Percentiles rank a stretch among this genome's conserved stretches.
These are phyloP conservation scores for Diaporthe ilicicola DNA, from an alignment of 2,329 filamentous ascomycete genomes.

Conservation along the genomic window DNA sequence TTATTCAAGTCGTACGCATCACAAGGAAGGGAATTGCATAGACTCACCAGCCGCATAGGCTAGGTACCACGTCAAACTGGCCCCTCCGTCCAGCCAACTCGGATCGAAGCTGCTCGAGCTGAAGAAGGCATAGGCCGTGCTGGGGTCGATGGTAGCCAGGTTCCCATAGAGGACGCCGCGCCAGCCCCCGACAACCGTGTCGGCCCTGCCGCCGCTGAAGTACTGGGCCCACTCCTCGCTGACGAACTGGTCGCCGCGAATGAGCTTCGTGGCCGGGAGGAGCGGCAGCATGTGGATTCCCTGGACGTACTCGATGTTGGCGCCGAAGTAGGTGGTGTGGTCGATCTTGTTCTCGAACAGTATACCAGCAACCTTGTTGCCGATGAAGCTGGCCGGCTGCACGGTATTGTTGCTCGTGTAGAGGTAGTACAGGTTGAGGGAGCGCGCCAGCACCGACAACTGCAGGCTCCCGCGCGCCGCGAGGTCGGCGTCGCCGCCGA, in stretches of 20 bases:
- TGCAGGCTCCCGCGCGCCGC: constrained; percentile 86
- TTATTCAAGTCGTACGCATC: too few relatives aligned
- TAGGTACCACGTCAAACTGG: constrained; percentile 85
- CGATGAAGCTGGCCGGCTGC: constrained; percentile 79
- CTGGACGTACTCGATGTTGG: constrained; percentile 73
- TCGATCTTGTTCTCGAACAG: constrained; percentile 96
- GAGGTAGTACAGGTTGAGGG: constrained; percentile 83
- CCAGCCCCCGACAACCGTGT: constrained; percentile 79
- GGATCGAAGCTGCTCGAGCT: constrained; percentile 69
- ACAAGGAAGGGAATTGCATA: background rate
- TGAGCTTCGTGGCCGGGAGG: constrained; percentile 70
- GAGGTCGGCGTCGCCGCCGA: constrained; percentile 79
- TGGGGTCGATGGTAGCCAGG: constrained; percentile 78
- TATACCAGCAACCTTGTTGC: constrained; percentile 77
- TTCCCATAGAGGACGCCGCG: constrained; percentile 86
- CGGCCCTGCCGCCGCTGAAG: constrained; percentile 74
- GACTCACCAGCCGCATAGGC: constrained; percentile 77
- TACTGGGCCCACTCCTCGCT: constrained; percentile 82
- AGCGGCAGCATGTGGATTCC: constrained; percentile 72
- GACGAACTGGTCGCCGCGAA: constrained; percentile 75
- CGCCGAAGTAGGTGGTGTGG: constrained; percentile 89
- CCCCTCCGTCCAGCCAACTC: constrained; percentile 81
- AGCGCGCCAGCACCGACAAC: constrained; percentile 79
- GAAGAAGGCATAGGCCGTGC: constrained; percentile 79
- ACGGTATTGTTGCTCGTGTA: constrained; percentile 73